A percentile compares a stretch with the other conserved stretches of the same genome.
Conservation (phyloP, 202 grass and related monocot genomes). For the Panicum hallii region DNA sequence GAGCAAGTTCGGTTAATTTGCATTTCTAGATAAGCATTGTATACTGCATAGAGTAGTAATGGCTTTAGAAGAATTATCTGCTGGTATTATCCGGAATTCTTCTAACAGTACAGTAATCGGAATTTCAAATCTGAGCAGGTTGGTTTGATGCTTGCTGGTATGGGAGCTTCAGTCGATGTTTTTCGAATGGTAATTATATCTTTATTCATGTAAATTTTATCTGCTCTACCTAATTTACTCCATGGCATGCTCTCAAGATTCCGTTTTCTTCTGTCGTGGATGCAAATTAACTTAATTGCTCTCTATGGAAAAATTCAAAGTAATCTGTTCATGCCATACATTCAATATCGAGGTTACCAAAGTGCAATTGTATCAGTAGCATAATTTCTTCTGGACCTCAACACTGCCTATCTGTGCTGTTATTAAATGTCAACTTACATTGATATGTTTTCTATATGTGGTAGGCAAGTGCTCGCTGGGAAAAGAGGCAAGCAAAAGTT, state of each 20-base stretch:
- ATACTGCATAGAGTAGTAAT: conserved; percentile 2
- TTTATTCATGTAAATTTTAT: conserved; percentile 8
- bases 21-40: not conserved
- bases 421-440: conserved; percentile 1
- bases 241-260: not conserved
- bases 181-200: conserved; percentile 60
- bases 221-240: not conserved
- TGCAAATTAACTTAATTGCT: not conserved
- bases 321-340: not conserved
- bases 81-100: conserved; percentile 1
- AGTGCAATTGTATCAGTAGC: not conserved
- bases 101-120: not conserved
- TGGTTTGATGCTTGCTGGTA: conserved; percentile 70
- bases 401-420: not conserved
- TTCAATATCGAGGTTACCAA: not conserved
- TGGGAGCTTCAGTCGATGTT: conserved; percentile 59
- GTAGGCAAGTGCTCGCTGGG: conserved; percentile 77
- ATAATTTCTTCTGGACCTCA: conserved; percentile 3
- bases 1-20: not conserved
- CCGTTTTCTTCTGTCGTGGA: not conserved
- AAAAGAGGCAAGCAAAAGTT: conserved; percentile 87
- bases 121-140: conserved; percentile 55
- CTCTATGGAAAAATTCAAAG: not conserved
- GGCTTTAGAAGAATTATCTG: not conserved
- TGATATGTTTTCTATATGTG: conserved; percentile 33